Conservation (phyloP, 805 yeast species). For the Lipomyces spencermartinsiae region DNA sequence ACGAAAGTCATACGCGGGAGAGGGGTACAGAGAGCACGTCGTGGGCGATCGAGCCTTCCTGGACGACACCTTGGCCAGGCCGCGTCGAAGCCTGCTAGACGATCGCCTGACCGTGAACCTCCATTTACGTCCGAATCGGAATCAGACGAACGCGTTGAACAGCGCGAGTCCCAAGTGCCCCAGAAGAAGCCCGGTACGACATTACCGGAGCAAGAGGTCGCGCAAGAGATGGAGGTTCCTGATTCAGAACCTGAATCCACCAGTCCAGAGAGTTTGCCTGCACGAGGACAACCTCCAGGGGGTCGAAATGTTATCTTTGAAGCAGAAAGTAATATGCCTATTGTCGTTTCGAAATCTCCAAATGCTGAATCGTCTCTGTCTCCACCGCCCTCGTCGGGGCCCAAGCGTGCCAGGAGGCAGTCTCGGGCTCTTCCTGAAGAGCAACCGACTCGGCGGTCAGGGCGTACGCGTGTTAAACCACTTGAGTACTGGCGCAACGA, state of each 20-base stretch:
- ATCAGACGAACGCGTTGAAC: not conserved
- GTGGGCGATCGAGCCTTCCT: not conserved
- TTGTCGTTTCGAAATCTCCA: not conserved
- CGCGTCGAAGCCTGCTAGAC: not conserved
- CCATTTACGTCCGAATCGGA: not conserved
- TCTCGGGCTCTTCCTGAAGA: not conserved
- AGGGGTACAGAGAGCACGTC: not conserved
- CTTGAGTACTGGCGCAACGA: slow-evolving; percentile 87
- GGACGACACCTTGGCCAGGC: not conserved
- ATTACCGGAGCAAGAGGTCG: not conserved
- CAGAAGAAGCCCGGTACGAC: not conserved
- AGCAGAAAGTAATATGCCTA: not conserved
- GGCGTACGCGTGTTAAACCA: slow-evolving; percentile 51
- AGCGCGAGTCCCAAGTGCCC: not conserved
- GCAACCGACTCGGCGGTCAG: slow-evolving; percentile 20
- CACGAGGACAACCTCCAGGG: not conserved
- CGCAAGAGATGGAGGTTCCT: not conserved
- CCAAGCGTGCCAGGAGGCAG: not conserved
- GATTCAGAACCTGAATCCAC: not conserved
- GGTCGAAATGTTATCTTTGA: not conserved
- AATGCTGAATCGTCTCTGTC: slow-evolving; percentile 2
- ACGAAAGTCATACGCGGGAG: not conserved
- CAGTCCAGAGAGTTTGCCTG: not conserved
- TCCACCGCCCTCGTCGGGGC: not conserved
- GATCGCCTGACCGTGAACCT: not conserved